These are phyloP conservation scores for Malus sylvestris DNA, from an alignment of 306 rosid species.

Conservation along the genomic window DNA sequence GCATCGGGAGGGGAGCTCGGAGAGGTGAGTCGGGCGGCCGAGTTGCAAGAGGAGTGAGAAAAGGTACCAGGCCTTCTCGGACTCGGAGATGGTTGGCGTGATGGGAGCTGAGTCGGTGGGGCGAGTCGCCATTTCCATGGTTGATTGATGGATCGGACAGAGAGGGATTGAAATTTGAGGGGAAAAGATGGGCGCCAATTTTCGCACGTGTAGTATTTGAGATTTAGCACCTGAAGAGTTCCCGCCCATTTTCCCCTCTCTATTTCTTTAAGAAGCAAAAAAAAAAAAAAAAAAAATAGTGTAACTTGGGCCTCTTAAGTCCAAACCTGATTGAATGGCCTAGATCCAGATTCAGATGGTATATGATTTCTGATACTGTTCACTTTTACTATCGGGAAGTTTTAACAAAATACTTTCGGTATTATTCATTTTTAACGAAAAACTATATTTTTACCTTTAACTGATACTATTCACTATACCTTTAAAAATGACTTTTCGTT, in stretches of 20 bases:
- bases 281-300: accelerated
- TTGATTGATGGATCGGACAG: background rate
- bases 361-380: too few species aligned
- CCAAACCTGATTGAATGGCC: too few species aligned
- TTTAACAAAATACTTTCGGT: too few species aligned
- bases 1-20: constrained; percentile 37
- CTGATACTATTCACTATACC: too few species aligned
- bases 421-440: too few species aligned
- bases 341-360: too few species aligned
- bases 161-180: background rate
- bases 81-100: background rate
- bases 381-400: too few species aligned
- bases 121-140: constrained; percentile 14
- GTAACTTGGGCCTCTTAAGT: too few species aligned
- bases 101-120: constrained; percentile 1
- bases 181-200: constrained; percentile 25
- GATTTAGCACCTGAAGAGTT: background rate
- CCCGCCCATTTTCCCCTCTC: constrained; percentile 11
- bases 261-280: too few species aligned
- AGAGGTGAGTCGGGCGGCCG: constrained; percentile 24
- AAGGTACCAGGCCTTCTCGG: constrained; percentile 27
- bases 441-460: too few species aligned
- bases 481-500: too few species aligned
- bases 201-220: constrained; percentile 16
- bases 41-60: constrained; percentile 27